Percentiles rank a stretch among this genome's conserved stretches.
These are phyloP conservation scores for Trichosporon sp. DNA, from an alignment of 1,284 basidiomycete species.

Conservation along the genomic window DNA sequence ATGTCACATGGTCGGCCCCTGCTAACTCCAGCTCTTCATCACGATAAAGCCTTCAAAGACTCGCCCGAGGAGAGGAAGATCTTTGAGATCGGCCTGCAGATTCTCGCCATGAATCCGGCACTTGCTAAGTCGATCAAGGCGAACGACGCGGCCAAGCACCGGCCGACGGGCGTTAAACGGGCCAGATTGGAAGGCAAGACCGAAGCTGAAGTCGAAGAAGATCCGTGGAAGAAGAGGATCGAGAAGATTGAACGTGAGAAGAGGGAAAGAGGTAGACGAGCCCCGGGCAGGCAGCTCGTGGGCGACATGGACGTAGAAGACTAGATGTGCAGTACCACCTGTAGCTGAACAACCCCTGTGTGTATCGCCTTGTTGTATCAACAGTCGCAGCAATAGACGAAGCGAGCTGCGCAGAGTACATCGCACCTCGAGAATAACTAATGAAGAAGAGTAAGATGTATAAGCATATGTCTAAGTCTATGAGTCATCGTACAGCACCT, in stretches of 20 bases:
- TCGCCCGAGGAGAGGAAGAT: slow-evolving; percentile 38
- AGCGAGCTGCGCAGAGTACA: not conserved
- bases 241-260: not conserved
- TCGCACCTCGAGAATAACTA: not conserved
- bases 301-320: not conserved
- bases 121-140: slow-evolving; percentile 29
- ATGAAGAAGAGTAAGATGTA: not conserved
- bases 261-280: not conserved
- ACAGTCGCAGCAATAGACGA: not conserved
- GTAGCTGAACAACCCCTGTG: not conserved
- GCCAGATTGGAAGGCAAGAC: not conserved
- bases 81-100: slow-evolving; percentile 40
- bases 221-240: slow-evolving; percentile 8
- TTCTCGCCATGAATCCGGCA: slow-evolving; percentile 16
- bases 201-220: not conserved
- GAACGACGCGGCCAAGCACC: slow-evolving; percentile 36
- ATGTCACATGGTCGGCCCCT: not conserved
- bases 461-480: not conserved
- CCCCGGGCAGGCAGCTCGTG: not conserved
- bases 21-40: slow-evolving; percentile 16
- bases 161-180: not conserved
- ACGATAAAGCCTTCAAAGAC: slow-evolving; percentile 37
- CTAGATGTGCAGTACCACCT: not conserved
- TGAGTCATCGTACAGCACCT: not conserved
- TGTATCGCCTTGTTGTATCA: not conserved